Evolutionary conservation across 257 asterid species (phyloP).

Genomic region (Penstemon newberryi): DNA sequence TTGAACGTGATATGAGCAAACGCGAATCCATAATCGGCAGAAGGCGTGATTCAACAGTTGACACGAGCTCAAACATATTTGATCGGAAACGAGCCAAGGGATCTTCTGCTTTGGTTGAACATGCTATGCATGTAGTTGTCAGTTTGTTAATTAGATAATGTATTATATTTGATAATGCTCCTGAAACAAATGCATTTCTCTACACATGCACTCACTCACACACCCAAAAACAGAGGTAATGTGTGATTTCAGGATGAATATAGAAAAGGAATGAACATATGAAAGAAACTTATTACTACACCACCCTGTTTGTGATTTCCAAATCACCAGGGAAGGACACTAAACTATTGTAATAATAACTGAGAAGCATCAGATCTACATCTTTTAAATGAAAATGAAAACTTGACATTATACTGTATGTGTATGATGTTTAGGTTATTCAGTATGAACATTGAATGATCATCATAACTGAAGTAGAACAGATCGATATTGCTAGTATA

Average conservation of each 20-base stretch:
- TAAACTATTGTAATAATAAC: neutral
- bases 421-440: neutral
- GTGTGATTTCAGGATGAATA: no score
- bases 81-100: conserved; percentile 62
- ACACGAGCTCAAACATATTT: conserved; percentile 57
- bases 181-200: conserved; percentile 1
- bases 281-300: conserved; percentile 8
- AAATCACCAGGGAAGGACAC: neutral
- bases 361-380: neutral
- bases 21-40: conserved; percentile 65
- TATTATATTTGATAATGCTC: neutral
- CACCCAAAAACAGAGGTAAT: no score
- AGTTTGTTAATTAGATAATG: conserved; percentile 1
- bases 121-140: conserved; percentile 45
- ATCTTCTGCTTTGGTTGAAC: conserved; percentile 47
- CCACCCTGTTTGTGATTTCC: neutral
- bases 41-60: conserved; percentile 62
- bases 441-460: neutral
- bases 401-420: neutral
- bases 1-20: conserved; percentile 87
- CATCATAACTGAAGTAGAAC: neutral
- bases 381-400: neutral
- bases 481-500: conserved; percentile 6
- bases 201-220: neutral
- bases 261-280: neutral